Evolutionary conservation across 2,329 filamentous ascomycete genomes (phyloP), one percentile per base, ranked within the genome.

Genomic region (Hypoxylon sp.): DNA sequence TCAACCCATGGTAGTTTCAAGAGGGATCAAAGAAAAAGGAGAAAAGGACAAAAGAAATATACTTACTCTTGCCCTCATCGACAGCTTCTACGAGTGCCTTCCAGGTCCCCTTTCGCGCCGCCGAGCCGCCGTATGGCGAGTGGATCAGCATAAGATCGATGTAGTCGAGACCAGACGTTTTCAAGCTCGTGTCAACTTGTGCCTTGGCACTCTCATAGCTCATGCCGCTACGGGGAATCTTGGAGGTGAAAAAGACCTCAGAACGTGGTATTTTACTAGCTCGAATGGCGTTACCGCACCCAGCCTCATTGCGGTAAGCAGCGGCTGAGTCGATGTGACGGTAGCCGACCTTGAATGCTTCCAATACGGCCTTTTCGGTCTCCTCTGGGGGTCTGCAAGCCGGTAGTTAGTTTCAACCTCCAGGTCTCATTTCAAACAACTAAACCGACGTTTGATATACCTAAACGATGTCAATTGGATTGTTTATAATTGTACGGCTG

Each of bases 81-180:
- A 89, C 86, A 8, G 84, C 84, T 75, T 91, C 88, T n/a, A 90
- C 88, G 3, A 91, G 83, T 2, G 87, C 89, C 58, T 81, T 84
- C 89, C 89, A 91, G 1, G 86, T 84, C 13, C 82, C 88, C 74
- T 89, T 89, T 69, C 89, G 85, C 52, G 77, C 82, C 17, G 80
- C 82, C 1, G 83, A 79, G 1, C 88, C 88, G 46, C 88, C 88
- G 72, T 88, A 89, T 0, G 88, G 88, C 0, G 86, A 81, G 76
- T 91, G 89, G 58, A 91, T 84, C 19, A 91, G 84, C 78, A 87
- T 86, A 62, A 93, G 83, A 74, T 93, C 90, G 69, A 92, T 84
- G 77, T 92, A 93, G 21, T 83, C 86, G 3, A 92, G 82, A 13
- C 87, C 86, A 0, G 89, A 88, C 66, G 88, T 84, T 57, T 84